Evolutionary conservation across 2,329 filamentous ascomycete species (phyloP), one percentile per base, ranked within the genome.

Genomic region (Aureobasidium namibiae): DNA sequence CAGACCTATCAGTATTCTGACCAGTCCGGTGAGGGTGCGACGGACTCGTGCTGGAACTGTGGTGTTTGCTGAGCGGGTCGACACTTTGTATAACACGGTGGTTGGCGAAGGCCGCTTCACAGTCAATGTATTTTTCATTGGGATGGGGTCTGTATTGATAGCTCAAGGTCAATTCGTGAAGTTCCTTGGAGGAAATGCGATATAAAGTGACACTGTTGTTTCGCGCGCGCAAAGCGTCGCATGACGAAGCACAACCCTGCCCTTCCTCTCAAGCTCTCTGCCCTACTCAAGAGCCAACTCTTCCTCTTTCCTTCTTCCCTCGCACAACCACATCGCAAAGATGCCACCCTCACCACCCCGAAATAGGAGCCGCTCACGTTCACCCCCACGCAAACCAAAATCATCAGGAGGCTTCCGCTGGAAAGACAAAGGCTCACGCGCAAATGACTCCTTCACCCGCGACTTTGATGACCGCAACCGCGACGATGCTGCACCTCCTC

Each of bases 41-140:
- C 75, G 64, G 48, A 77, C 60, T 60, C 73, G 76, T 13, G 79
- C 74, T 14, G 77, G 67, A 33, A 80, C 67, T 16, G 76, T 80
- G 10, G 71, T 71, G 36, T 73, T 74, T 13, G 72, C 68, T 13
- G 88, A 84, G 45, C 85, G 83, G 60, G 92, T 96, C 36, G 92
- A 94, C 59, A 96, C 89, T 31, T 88, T 95, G 79, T 92, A 97
- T 65, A 89, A 88, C 70, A 89, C 86, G n/a, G 94, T 96, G 2
- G 91, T 95, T 48, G 90, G 87, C 24, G 94, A 78, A 13, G 77
- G 77, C 7, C 69, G 63, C 29, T 65, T 69, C 24, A 68, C 67
- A 11, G 67, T 65, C 49, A 73, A 66, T 67, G 70, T 72, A 9
- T 39, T 52, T n/a, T 5, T 52, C 48, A 52, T 49, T 6, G 6